A percentile compares a stretch with the other conserved stretches of the same genome.
phyloP scores from a whole-genome alignment of 192 early-diverging fungal genomes.

The Pilobolus umbonatus region DNA sequence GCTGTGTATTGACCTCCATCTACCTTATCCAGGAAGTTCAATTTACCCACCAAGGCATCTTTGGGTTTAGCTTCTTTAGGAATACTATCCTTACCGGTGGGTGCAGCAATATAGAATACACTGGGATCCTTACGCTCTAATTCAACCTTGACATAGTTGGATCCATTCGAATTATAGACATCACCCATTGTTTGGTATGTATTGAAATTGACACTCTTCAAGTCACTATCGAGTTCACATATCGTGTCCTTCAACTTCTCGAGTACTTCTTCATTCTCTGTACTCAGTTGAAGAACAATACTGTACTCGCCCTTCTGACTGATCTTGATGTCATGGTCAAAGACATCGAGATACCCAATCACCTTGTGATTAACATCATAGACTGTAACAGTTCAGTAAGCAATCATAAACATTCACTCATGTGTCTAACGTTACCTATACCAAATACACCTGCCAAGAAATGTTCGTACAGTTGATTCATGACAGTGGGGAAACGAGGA shows the following conservation, averaged over 20 bases:
- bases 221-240: conserved; percentile 58
- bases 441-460: conserved; percentile 64
- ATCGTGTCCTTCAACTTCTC: conserved; percentile 66
- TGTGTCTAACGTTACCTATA: conserved; percentile 34
- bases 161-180: conserved; percentile 40
- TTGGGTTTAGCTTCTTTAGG: conserved; percentile 73
- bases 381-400: conserved; percentile 30
- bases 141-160: conserved; percentile 38
- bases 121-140: conserved; percentile 48
- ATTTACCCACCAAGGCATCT: conserved; percentile 72
- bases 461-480: conserved; percentile 74
- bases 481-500: conserved; percentile 55
- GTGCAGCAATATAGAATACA: conserved; percentile 55
- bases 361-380: conserved; percentile 80
- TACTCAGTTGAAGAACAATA: conserved; percentile 73
- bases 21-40: conserved; percentile 47
- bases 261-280: conserved; percentile 61
- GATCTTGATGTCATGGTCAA: conserved; percentile 64
- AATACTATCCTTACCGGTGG: conserved; percentile 40
- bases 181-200: conserved; percentile 54
- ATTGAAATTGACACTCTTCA: conserved; percentile 53
- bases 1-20: conserved; percentile 44
- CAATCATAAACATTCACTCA: not conserved
- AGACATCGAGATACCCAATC: conserved; percentile 66
- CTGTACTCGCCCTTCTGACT: conserved; percentile 79